These are phyloP conservation scores for Inonotus obliquus DNA, from an alignment of 1,284 basidiomycete species.

Conservation along the genomic window DNA sequence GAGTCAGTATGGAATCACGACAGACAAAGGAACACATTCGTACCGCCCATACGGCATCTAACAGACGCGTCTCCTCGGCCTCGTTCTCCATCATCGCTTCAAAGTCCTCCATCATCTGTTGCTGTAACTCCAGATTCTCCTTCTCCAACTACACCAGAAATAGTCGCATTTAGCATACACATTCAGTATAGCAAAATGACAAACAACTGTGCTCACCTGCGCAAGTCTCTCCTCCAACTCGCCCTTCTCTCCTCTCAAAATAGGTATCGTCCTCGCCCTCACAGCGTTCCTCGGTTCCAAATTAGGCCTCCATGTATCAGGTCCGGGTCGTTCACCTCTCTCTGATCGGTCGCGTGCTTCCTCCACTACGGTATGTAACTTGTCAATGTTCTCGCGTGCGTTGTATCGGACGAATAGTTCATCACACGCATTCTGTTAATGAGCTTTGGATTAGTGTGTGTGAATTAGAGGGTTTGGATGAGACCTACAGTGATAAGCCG, in stretches of 20 bases:
- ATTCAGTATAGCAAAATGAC: background rate
- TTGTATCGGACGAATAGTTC: constrained; percentile 59
- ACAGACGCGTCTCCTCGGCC: constrained; percentile 37
- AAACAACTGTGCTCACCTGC: constrained; percentile 35
- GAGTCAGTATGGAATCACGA: constrained; percentile 4
- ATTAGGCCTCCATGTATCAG: constrained; percentile 59
- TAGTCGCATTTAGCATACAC: background rate
- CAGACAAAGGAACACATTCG: constrained; percentile 14
- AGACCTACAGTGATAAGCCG: constrained; percentile 51
- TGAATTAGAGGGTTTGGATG: background rate
- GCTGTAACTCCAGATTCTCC: constrained; percentile 45
- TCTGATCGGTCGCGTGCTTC: constrained; percentile 64
- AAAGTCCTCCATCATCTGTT: constrained; percentile 45
- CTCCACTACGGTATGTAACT: constrained; percentile 59
- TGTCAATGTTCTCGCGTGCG: constrained; percentile 63
- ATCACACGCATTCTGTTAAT: constrained; percentile 37
- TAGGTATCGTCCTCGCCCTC: constrained; percentile 54
- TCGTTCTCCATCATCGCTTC: constrained; percentile 44
- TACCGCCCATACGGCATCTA: constrained; percentile 56
- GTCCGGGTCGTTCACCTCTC: constrained; percentile 36
- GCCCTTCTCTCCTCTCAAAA: constrained; percentile 50
- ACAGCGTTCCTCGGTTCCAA: constrained; percentile 57
- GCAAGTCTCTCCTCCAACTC: constrained; percentile 45
- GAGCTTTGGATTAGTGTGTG: constrained; percentile 4
- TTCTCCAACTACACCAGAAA: constrained; percentile 43